Base-by-base conservation (phyloP, 371 early-diverging fungal species). In the Mortierella polycephala region DNA sequence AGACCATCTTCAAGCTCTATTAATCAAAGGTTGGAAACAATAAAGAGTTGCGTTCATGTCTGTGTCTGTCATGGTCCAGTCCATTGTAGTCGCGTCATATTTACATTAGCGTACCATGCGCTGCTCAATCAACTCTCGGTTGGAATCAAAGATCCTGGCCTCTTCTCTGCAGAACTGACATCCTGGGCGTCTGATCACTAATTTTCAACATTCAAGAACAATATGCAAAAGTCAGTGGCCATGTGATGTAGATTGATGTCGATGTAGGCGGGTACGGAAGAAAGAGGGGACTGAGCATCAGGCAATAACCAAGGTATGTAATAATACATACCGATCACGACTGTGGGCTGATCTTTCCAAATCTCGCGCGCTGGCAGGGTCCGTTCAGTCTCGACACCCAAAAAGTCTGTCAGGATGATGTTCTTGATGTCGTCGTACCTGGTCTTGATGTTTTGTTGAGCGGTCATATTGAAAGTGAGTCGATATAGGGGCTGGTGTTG, bases 161-260 rank as follows among this genome's bases (percentile, higher is more conserved):
- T 85, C 83, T 37, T 84, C 83, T 45, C 86, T 83, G 65, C 86
- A 86, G 56, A 85, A 75, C 60, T 81, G 82, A 61, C 86, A 86
- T 62, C 86, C 86, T 1, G 83, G 83, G 6, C 83, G 83, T 4
- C 83, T 79, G 23, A 81, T 75, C 46, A 75, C 77, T 75, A 62
- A 21, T 14, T 9, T 6, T 16, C 30, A 30, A 30, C 30, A 30
- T 30, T 30, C 30, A 30, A 30, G 30, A 30, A 30, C 30, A 30
- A 30, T 30, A 2, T 30, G 30, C 30, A 30, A 30, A 30, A 30
- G 30, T 30, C 30, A 30, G 30, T 30, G 30, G 4, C 4, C 30
- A 30, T 30, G 4, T 30, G 30, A 30, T 30, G 30, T 30, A 2
- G 30, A 30, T 8, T 40, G 13, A 41, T 8, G 18, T 21, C 20